Base-by-base conservation (phyloP, 371 early-diverging fungal genomes). In the Mucor circinelloides region DNA sequence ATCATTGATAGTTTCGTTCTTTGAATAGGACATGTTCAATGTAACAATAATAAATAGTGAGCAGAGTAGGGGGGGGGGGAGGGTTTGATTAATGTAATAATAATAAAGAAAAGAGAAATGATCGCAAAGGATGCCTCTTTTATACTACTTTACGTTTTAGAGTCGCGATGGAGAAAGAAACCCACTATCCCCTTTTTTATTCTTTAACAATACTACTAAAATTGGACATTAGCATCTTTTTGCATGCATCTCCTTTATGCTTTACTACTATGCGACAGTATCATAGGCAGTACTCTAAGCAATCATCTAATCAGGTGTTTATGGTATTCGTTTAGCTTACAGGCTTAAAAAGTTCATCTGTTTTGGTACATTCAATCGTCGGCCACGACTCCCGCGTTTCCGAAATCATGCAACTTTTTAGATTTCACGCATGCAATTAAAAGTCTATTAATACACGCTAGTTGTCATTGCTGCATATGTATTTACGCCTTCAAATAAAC, bases 1-100 rank as follows among this genome's bases (percentile, higher is more conserved):
- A 7, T 60, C 60, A 42, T 67, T 46, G 40, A 63, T 36, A 10
- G 15, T 58, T 13, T 58, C 21, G 28, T 38, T 58, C 10, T 50
- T 23, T 25, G 50, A 23, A 50, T 50, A 50, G 21, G 50, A 9
- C 50, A 50, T 50, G 0, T 50, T 50, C 12, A 44, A 23, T 50
- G 50, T 23, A 50, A 25, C 10, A 10, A 23, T 50, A 25, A 50
- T 48, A 25, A 50, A 19, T 50, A 19, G 10, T 50, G 36, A 13
- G 36, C 25, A 50, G 10, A 50, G 21, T n/a, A 13, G 50, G 44
- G 19, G 7, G 19, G 9, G 50, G 25, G 25, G 50, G 44, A 3
- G 15, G 12, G 19, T 6, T 23, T 50, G 21, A 10, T 36, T 36
- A 36, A 36, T 36, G 36, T 50, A 50, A 50, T 50, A n/a, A 12